Conservation (phyloP, 495 filamentous ascomycete genomes). For the Aspergillus incahuasiensis region DNA sequence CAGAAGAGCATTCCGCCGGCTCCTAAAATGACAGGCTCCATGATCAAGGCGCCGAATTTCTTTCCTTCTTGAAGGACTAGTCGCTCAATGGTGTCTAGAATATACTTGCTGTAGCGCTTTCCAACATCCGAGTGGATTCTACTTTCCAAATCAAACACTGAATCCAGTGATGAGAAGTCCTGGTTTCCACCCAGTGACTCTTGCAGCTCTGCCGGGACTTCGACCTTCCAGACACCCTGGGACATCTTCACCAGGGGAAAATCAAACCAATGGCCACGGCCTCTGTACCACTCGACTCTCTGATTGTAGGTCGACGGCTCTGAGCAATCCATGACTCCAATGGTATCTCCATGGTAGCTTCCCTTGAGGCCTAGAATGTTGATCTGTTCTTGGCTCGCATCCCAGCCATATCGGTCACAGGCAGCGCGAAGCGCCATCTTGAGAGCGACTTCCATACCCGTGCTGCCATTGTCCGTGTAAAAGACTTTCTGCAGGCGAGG, state of each 20-base stretch:
- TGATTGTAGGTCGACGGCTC: slow-evolving; percentile 69
- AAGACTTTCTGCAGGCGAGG: slow-evolving; percentile 62
- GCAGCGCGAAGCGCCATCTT: slow-evolving; percentile 73
- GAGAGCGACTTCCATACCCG: slow-evolving; percentile 71
- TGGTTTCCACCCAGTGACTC: slow-evolving; percentile 40
- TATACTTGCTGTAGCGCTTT: slow-evolving; percentile 53
- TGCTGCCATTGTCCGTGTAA: slow-evolving; percentile 76
- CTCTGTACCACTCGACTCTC: slow-evolving; percentile 75
- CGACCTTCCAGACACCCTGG: slow-evolving; percentile 57
- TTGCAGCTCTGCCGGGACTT: slow-evolving; percentile 46
- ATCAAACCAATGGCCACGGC: slow-evolving; percentile 70
- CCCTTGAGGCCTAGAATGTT: slow-evolving; percentile 67
- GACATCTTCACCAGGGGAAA: slow-evolving; percentile 63
- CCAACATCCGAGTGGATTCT: slow-evolving; percentile 40
- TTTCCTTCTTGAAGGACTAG: slow-evolving; percentile 49
- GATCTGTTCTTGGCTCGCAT: slow-evolving; percentile 47
- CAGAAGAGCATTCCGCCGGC: slow-evolving; percentile 75
- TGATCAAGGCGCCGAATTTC: slow-evolving; percentile 68
- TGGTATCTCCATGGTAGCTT: slow-evolving; percentile 77
- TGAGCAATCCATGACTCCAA: slow-evolving; percentile 74
- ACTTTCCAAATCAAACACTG: slow-evolving; percentile 57
- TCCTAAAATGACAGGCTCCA: slow-evolving; percentile 71
- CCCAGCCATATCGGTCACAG: slow-evolving; percentile 59
- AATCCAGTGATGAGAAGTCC: slow-evolving; percentile 46
- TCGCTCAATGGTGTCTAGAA: slow-evolving; percentile 45